Percentiles rank a stretch among this genome's conserved stretches.
phyloP scores from a whole-genome alignment of 768 basidiomycete species.

The Coprinopsis strossmayeri region DNA sequence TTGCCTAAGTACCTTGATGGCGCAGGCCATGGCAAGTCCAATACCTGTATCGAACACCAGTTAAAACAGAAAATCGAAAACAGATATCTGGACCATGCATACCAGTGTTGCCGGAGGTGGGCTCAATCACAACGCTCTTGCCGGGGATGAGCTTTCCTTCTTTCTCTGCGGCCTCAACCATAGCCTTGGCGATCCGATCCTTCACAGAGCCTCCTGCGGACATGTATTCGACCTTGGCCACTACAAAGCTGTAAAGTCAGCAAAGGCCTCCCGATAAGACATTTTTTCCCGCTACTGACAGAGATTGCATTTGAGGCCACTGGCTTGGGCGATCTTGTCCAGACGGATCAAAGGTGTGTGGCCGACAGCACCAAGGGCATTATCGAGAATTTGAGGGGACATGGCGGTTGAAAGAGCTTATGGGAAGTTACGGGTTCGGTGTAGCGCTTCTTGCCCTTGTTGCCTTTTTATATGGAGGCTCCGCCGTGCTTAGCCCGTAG shows the following conservation, averaged over 20 bases:
- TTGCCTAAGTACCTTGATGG: constrained; percentile 68
- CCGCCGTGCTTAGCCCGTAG: neutral
- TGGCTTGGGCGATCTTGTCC: constrained; percentile 63
- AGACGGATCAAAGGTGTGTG: constrained; percentile 88
- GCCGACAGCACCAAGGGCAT: constrained; percentile 81
- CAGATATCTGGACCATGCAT: too few relatives aligned
- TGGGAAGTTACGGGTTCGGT: neutral
- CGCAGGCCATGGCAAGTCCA: constrained; percentile 87
- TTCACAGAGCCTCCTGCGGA: constrained; percentile 93
- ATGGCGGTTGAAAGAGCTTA: neutral
- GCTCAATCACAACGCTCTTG: constrained; percentile 89
- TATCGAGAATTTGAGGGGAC: constrained; percentile 53
- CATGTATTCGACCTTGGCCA: constrained; percentile 87
- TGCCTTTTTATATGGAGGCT: neutral
- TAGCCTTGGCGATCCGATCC: constrained; percentile 92
- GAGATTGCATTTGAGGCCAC: constrained; percentile 85
- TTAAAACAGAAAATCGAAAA: too few relatives aligned
- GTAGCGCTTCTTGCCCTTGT: neutral
- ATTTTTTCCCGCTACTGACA: constrained; percentile 40
- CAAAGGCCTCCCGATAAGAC: constrained; percentile 1
- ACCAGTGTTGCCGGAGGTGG: constrained; percentile 96
- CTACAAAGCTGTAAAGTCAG: constrained; percentile 30
- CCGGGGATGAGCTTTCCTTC: constrained; percentile 83
- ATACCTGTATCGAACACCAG: constrained; percentile 57
- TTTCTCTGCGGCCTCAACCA: constrained; percentile 92